These are phyloP conservation scores for Stephanodiscus triporus DNA, from an alignment of 108 stramenopile species.

Conservation along the genomic window DNA sequence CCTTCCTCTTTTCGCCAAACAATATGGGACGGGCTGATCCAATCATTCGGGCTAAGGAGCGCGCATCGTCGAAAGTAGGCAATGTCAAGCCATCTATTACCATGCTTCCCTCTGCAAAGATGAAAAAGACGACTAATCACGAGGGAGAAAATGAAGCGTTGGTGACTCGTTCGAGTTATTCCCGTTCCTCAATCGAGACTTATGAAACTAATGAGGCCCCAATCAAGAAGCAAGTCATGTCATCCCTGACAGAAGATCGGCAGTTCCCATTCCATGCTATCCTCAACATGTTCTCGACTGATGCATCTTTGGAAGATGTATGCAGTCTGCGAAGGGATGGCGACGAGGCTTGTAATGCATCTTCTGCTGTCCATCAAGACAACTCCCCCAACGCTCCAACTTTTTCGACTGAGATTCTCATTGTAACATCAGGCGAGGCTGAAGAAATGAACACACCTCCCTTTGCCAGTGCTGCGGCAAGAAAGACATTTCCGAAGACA, in stretches of 20 bases:
- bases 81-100: slow-evolving; percentile 24
- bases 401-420: slow-evolving; percentile 3
- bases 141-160: slow-evolving; percentile 8
- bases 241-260: slow-evolving; percentile 18
- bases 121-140: neutral
- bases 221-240: neutral
- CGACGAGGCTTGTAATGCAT: neutral
- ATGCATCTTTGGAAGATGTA: slow-evolving; percentile 5
- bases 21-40: slow-evolving; percentile 50
- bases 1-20: slow-evolving; percentile 42
- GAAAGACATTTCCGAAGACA: slow-evolving; percentile 30
- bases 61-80: slow-evolving; percentile 17
- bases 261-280: slow-evolving; percentile 34
- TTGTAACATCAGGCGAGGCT: neutral
- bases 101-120: slow-evolving; percentile 35
- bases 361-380: neutral
- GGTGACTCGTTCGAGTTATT: slow-evolving; percentile 21
- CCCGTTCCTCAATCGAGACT: slow-evolving; percentile 8
- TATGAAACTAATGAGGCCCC: neutral
- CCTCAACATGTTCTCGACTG: slow-evolving; percentile 16
- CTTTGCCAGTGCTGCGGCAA: slow-evolving; percentile 18
- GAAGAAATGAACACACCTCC: slow-evolving; percentile 23
- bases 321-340: neutral
- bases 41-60: slow-evolving; percentile 35
- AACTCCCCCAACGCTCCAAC: neutral